Conservation (phyloP, 2,329 filamentous ascomycete species). For the Parafenestella ontariensis region DNA sequence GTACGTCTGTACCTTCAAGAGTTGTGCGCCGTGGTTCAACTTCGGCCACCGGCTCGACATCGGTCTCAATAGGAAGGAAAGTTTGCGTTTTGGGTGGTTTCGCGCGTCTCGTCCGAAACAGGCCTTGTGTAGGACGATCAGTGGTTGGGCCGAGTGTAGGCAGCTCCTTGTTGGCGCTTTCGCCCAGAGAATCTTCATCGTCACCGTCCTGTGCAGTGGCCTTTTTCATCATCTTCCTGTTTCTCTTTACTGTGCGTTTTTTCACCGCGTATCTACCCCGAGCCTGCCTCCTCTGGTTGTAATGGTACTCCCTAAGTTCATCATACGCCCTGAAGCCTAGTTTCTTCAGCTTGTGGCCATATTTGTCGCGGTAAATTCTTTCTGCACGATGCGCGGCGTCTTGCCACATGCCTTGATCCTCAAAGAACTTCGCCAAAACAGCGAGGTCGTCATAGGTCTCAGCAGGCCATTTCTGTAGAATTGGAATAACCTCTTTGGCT, state of each 20-base stretch:
- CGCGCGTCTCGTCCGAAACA: slow-evolving; percentile 36
- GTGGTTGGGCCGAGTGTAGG: slow-evolving; percentile 24
- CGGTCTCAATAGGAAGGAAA: slow-evolving; percentile 37
- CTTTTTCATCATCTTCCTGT: slow-evolving; percentile 34
- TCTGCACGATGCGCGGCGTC: slow-evolving; percentile 55
- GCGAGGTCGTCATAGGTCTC: slow-evolving; percentile 78
- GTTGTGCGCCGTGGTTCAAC: slow-evolving; percentile 19
- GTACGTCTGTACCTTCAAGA: slow-evolving; percentile 39
- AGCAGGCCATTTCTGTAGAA: slow-evolving; percentile 74
- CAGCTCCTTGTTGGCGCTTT: slow-evolving; percentile 18
- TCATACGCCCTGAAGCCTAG: slow-evolving; percentile 40
- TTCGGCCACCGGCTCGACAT: slow-evolving; percentile 5
- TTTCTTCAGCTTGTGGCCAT: slow-evolving; percentile 54
- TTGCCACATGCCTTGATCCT: slow-evolving; percentile 70
- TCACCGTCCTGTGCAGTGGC: slow-evolving; percentile 27
- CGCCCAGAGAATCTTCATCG: slow-evolving; percentile 24
- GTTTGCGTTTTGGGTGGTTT: slow-evolving; percentile 31
- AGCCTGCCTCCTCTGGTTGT: slow-evolving; percentile 31
- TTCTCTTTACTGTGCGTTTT: slow-evolving; percentile 35
- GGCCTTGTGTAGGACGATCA: slow-evolving; percentile 36
- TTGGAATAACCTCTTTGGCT: slow-evolving; percentile 79
- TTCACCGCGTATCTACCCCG: slow-evolving; percentile 37
- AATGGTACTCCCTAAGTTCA: slow-evolving; percentile 37
- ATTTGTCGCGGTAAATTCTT: slow-evolving; percentile 75
- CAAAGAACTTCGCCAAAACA: slow-evolving; percentile 84